Conservation (phyloP, 495 filamentous ascomycete genomes). For the Penicillium steckii region DNA sequence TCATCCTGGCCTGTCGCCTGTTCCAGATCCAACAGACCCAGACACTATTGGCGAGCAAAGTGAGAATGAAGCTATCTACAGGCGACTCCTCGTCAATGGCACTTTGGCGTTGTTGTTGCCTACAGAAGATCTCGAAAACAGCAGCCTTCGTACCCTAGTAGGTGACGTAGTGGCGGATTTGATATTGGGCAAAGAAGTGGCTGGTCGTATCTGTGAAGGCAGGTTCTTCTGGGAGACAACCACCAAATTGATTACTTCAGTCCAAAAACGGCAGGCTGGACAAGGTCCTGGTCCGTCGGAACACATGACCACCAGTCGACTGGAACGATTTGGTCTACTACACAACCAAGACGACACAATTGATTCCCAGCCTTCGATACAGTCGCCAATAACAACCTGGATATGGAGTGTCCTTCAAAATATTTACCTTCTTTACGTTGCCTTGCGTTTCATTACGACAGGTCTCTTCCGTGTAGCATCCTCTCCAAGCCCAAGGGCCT, state of each 20-base stretch:
- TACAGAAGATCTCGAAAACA: conserved; percentile 87
- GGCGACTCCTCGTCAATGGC: conserved; percentile 76
- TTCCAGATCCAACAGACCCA: conserved; percentile 56
- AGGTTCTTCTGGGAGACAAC: conserved; percentile 83
- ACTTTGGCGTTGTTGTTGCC: conserved; percentile 80
- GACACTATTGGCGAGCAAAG: conserved; percentile 56
- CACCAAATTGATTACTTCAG: conserved; percentile 56
- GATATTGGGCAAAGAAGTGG: conserved; percentile 75
- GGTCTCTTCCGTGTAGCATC: conserved; percentile 48
- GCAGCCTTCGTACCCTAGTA: conserved; percentile 75
- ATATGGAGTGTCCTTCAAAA: conserved; percentile 74
- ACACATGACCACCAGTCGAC: conserved; percentile 28
- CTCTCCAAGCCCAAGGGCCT: conserved; percentile 17
- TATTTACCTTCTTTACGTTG: conserved; percentile 61
- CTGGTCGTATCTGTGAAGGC: conserved; percentile 75
- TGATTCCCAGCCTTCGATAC: conserved; percentile 14
- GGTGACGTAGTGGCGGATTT: conserved; percentile 83
- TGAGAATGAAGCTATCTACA: conserved; percentile 76
- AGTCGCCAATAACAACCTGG: conserved; percentile 37
- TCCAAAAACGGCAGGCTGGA: conserved; percentile 23
- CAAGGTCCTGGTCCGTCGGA: conserved; percentile 21
- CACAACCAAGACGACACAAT: conserved; percentile 27
- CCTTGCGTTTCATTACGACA: conserved; percentile 60
- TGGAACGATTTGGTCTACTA: conserved; percentile 51
- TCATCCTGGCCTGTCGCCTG: conserved; percentile 74